These are phyloP conservation scores for Metschnikowia kunwiensis DNA, from an alignment of 805 yeast species.

Conservation along the genomic window DNA sequence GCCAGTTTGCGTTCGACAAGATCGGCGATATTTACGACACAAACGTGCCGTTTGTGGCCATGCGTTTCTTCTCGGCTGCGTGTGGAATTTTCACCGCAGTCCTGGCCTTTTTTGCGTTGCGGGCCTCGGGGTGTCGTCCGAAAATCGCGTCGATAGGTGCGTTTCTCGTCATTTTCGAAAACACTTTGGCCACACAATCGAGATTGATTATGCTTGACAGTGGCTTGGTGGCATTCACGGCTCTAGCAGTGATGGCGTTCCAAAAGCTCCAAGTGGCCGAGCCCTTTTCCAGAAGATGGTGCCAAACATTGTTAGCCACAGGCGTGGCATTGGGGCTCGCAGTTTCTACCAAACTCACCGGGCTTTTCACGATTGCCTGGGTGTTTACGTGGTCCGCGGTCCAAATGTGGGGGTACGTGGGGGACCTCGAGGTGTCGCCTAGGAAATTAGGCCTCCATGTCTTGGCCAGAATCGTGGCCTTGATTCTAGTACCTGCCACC, in stretches of 20 bases:
- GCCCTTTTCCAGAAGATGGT: slow-evolving; percentile 53
- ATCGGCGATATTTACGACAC: slow-evolving; percentile 41
- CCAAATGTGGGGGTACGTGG: slow-evolving; percentile 65
- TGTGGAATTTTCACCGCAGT: slow-evolving; percentile 53
- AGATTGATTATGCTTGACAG: slow-evolving; percentile 46
- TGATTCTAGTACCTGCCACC: slow-evolving; percentile 53
- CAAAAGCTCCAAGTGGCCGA: slow-evolving; percentile 45
- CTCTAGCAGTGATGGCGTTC: slow-evolving; percentile 50
- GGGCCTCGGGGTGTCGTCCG: slow-evolving; percentile 53
- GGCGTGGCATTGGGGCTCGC: slow-evolving; percentile 54
- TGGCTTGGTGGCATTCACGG: slow-evolving; percentile 42
- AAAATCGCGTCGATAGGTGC: slow-evolving; percentile 50
- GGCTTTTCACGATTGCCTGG: slow-evolving; percentile 67
- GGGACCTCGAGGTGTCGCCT: slow-evolving; percentile 56
- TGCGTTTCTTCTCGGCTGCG: slow-evolving; percentile 57
- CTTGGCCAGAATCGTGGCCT: slow-evolving; percentile 35
- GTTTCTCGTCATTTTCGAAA: slow-evolving; percentile 55
- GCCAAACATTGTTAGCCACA: slow-evolving; percentile 43
- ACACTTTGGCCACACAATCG: slow-evolving; percentile 59
- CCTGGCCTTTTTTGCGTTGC: slow-evolving; percentile 52
- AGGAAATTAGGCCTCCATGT: slow-evolving; percentile 39
- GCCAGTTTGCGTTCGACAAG: slow-evolving; percentile 29
- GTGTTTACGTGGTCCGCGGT: slow-evolving; percentile 44
- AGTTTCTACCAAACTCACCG: slow-evolving; percentile 67
- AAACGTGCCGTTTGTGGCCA: slow-evolving; percentile 45